These are phyloP conservation scores for Podila epigama DNA, from an alignment of 192 early-diverging fungal genomes.

Conservation along the genomic window DNA sequence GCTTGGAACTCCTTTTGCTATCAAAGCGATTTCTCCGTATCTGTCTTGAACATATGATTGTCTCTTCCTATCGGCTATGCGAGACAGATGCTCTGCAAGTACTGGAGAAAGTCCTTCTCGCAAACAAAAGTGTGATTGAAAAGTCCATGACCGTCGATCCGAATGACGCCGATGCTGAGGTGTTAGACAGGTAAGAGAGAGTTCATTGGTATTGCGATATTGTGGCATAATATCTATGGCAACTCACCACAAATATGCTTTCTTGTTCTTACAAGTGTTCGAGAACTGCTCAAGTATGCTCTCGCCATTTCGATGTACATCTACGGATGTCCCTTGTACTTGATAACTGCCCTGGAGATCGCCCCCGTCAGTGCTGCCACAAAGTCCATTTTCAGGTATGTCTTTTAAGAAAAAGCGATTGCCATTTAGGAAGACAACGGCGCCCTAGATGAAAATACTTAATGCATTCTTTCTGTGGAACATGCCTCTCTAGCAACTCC, in stretches of 20 bases:
- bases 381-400: background rate
- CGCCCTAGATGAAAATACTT: background rate
- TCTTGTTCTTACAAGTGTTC: constrained; percentile 14
- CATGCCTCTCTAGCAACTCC: too few relatives aligned
- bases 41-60: constrained; percentile 11
- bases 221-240: too few relatives aligned
- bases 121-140: constrained; percentile 12
- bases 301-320: constrained; percentile 49
- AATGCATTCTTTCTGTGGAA: background rate
- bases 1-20: background rate
- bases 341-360: constrained; percentile 45
- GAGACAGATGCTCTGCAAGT: constrained; percentile 13
- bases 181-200: constrained; percentile 19
- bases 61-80: constrained; percentile 3
- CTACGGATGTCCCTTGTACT: constrained; percentile 47
- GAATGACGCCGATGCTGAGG: background rate
- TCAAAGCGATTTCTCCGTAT: constrained; percentile 9
- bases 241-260: background rate
- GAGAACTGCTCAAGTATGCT: constrained; percentile 54
- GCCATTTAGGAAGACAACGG: too few relatives aligned
- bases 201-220: too few relatives aligned
- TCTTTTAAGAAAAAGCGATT: background rate
- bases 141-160: background rate
- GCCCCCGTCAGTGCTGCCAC: constrained; percentile 11
- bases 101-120: constrained; percentile 11